A percentile compares a stretch with the other conserved stretches of the same genome.
Conservation (phyloP, 441 rosid genomes). For the Eruca vesicaria region DNA sequence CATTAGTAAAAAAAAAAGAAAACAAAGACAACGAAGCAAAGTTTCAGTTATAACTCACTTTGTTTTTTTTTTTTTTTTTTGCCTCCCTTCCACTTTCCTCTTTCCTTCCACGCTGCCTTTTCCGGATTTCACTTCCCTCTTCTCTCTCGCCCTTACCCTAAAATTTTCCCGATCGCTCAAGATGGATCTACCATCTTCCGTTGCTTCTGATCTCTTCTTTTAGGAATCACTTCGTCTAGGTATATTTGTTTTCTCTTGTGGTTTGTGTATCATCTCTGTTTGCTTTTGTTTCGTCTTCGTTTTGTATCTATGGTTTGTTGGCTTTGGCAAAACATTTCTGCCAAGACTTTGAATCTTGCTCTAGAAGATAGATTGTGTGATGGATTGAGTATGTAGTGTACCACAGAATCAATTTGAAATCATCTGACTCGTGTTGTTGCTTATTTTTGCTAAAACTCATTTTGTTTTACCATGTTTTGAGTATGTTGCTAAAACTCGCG, state of each 20-base stretch:
- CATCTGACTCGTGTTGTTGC: no score
- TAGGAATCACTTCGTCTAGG: not conserved
- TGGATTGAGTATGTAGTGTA: not conserved
- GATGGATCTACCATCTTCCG: not conserved
- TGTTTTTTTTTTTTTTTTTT: not conserved
- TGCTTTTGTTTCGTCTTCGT: not conserved
- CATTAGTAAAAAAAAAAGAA: not conserved
- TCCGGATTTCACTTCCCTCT: not conserved
- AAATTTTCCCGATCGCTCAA: not conserved
- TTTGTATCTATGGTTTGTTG: not conserved
- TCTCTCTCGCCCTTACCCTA: not conserved
- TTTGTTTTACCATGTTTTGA: not conserved
- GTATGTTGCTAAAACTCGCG: not conserved
- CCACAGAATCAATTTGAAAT: not conserved
- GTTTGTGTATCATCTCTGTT: not conserved
- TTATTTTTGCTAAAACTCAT: no score
- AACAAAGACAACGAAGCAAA: not conserved
- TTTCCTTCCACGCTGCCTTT: not conserved
- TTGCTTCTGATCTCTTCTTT: not conserved
- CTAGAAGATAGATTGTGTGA: not conserved
- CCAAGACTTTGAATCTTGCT: not conserved
- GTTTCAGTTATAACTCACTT: not conserved
- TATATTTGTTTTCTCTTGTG: not conserved
- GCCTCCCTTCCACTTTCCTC: not conserved
- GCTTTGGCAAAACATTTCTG: not conserved